Evolutionary conservation across 371 early-diverging fungal species (phyloP).

Genomic region (Capillidium heterosporum): DNA sequence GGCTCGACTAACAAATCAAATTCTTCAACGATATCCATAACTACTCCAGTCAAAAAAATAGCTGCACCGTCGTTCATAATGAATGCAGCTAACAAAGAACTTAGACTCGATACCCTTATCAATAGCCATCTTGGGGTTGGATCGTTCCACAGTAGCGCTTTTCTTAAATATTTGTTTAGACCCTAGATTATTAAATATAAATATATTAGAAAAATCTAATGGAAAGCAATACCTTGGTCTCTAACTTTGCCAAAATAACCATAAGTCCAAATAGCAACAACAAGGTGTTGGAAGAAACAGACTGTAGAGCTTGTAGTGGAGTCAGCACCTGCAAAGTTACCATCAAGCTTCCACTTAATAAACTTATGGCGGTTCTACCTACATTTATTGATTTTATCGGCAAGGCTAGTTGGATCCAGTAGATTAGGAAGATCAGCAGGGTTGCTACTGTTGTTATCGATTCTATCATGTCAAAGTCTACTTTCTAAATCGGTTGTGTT

Average conservation of each 20-base stretch:
- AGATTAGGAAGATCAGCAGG: constrained; percentile 1
- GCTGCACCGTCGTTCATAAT: constrained; percentile 8
- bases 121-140: constrained; percentile 4
- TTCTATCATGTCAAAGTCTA: too few relatives aligned
- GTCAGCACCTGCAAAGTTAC: constrained; percentile 6
- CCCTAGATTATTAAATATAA: background rate
- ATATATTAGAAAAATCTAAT: background rate
- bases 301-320: constrained; percentile 2
- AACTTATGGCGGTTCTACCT: constrained; percentile 3
- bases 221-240: constrained; percentile 4
- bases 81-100: constrained; percentile 5
- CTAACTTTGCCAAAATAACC: constrained; percentile 6
- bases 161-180: background rate
- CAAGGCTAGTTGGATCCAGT: constrained; percentile 1
- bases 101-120: constrained; percentile 4
- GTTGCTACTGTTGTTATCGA: background rate
- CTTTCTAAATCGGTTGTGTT: too few relatives aligned
- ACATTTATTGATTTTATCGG: background rate
- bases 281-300: constrained; percentile 4
- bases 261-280: constrained; percentile 6
- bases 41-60: constrained; percentile 4
- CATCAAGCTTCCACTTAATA: constrained; percentile 8
- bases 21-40: constrained; percentile 8
- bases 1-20: constrained; percentile 8
- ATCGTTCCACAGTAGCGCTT: background rate